Conservation (phyloP, 108 stramenopile species). For the Poteriospumella lacustris region DNA sequence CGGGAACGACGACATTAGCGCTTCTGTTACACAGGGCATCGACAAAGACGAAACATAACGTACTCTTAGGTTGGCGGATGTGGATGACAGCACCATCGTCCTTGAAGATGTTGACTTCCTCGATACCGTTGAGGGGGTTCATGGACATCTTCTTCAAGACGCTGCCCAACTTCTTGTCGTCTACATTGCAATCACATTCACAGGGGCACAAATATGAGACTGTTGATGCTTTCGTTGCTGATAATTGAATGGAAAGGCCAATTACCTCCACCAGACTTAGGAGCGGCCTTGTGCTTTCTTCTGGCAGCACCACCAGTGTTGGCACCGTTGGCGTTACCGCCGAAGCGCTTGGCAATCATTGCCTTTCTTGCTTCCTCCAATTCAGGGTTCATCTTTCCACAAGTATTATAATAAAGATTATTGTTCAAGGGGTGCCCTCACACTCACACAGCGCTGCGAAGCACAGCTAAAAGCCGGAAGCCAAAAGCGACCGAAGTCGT, state of each 20-base stretch:
- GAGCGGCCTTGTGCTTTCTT: slow-evolving; percentile 22
- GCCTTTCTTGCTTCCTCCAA: slow-evolving; percentile 14
- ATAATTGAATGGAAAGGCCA: neutral
- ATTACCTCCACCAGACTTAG: slow-evolving; percentile 15
- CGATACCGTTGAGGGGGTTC: slow-evolving; percentile 93
- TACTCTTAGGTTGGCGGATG: slow-evolving; percentile 72
- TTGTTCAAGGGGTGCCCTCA: no score
- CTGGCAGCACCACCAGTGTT: slow-evolving; percentile 22
- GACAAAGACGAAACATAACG: neutral
- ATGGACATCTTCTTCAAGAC: slow-evolving; percentile 92
- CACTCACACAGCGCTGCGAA: no score
- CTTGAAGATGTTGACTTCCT: slow-evolving; percentile 97
- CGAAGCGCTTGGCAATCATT: slow-evolving; percentile 30
- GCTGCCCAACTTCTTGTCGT: slow-evolving; percentile 83
- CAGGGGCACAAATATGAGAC: no score
- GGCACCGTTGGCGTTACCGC: slow-evolving; percentile 17
- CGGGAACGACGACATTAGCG: no score
- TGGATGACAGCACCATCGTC: slow-evolving; percentile 93
- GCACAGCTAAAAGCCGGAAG: no score
- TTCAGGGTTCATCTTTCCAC: no score
- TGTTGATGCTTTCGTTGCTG: no score
- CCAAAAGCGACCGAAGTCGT: no score
- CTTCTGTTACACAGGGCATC: no score
- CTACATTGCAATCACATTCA: slow-evolving; percentile 68
- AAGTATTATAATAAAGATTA: no score